Percentiles rank a stretch among this genome's conserved stretches.
Evolutionary conservation across 2,329 filamentous ascomycete genomes (phyloP).

Genomic region (Microascus cirrosus): DNA sequence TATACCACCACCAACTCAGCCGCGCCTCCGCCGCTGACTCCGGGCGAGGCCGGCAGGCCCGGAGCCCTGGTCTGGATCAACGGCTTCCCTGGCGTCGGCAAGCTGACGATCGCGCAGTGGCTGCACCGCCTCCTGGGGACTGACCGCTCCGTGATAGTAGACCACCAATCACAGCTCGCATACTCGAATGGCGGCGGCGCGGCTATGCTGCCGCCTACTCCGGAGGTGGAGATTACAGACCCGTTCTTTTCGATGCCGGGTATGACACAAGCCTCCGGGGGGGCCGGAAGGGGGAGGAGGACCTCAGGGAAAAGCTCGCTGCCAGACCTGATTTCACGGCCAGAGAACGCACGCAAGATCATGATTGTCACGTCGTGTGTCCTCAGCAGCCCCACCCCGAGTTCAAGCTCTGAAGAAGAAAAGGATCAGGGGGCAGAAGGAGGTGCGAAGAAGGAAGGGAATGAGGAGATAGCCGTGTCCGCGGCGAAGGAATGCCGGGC

Average conservation of each 20-base stretch:
- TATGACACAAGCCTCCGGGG: slow-evolving; percentile 8
- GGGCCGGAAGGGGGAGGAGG: neutral
- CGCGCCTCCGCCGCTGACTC: neutral
- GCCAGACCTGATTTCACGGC: neutral
- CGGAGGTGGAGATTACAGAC: neutral
- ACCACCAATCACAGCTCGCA: slow-evolving; percentile 17
- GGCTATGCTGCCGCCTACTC: neutral
- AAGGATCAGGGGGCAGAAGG: neutral
- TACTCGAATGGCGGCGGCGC: neutral
- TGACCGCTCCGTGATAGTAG: slow-evolving; percentile 12
- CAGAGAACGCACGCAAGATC: neutral
- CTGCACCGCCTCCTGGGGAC: slow-evolving; percentile 13
- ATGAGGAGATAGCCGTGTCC: neutral
- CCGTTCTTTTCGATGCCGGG: slow-evolving; percentile 10
- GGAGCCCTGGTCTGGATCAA: slow-evolving; percentile 16
- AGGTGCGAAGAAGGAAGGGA: neutral
- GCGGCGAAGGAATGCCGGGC: slow-evolving; percentile 10
- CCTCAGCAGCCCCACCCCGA: neutral
- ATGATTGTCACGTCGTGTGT: slow-evolving; percentile 5
- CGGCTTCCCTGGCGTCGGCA: slow-evolving; percentile 19
- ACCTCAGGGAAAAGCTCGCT: neutral
- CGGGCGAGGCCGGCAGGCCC: neutral
- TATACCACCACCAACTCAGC: neutral
- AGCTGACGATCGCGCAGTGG: slow-evolving; percentile 17
- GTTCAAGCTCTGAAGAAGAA: neutral